A percentile compares a stretch with the other conserved stretches of the same genome.
These are phyloP conservation scores for Senecio squalidus DNA, from an alignment of 140 eudicot genomes.

Conservation along the genomic window DNA sequence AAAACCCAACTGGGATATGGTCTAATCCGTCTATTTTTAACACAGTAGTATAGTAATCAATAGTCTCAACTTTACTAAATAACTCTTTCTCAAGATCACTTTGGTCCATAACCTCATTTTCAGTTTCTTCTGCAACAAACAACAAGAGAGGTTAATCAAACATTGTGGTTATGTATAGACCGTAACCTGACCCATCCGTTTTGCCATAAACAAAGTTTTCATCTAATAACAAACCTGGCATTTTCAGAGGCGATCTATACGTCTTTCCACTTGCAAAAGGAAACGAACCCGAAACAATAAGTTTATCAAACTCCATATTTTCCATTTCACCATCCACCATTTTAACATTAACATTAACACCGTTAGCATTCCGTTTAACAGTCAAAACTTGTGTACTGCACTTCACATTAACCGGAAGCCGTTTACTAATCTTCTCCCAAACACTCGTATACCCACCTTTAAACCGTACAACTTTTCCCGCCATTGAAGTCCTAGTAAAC, in stretches of 20 bases:
- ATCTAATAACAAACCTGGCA: slow-evolving; percentile 18
- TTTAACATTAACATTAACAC: slow-evolving; percentile 1
- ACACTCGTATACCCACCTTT: slow-evolving; percentile 41
- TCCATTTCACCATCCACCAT: not conserved
- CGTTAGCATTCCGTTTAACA: slow-evolving; percentile 17
- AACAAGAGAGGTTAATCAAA: too few species aligned
- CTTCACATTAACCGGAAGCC: slow-evolving; percentile 21
- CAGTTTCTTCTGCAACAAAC: slow-evolving; percentile 22
- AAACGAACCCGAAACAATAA: slow-evolving; percentile 41
- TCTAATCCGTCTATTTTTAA: slow-evolving; percentile 41
- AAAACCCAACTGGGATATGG: slow-evolving; percentile 44
- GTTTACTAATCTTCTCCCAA: slow-evolving; percentile 38
- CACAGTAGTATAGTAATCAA: slow-evolving; percentile 45
- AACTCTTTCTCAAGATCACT: slow-evolving; percentile 41
- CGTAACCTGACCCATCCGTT: too few species aligned
- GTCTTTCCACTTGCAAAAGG: slow-evolving; percentile 26
- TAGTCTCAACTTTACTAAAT: slow-evolving; percentile 40
- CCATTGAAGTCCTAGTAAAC: slow-evolving; percentile 48
- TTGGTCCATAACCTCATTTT: slow-evolving; percentile 26
- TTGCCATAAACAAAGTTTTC: too few species aligned
- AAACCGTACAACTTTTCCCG: slow-evolving; percentile 39
- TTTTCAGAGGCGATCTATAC: slow-evolving; percentile 26
- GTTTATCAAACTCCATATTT: slow-evolving; percentile 40
- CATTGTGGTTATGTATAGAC: too few species aligned
- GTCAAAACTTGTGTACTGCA: slow-evolving; percentile 25